Percentiles rank a stretch among this genome's conserved stretches.
Conservation (phyloP, 2,329 filamentous ascomycete species). For the Pseudocercospora pini-densiflorae region DNA sequence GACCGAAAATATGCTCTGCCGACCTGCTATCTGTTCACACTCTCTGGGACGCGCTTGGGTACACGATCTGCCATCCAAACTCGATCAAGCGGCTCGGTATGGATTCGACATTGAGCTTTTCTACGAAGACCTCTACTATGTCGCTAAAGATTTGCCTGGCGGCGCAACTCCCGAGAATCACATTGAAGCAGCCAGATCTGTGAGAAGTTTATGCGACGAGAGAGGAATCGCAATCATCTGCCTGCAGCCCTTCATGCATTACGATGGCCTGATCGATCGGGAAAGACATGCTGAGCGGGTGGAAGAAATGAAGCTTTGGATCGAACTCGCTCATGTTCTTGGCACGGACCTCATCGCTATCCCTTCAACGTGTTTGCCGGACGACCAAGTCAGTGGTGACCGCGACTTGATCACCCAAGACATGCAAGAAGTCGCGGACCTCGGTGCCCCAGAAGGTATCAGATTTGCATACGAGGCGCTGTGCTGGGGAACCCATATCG, state of each 20-base stretch:
- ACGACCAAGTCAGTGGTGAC: slow-evolving; percentile 56
- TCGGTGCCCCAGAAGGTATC: slow-evolving; percentile 64
- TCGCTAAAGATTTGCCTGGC: slow-evolving; percentile 56
- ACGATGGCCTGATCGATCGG: slow-evolving; percentile 73
- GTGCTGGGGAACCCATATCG: slow-evolving; percentile 70
- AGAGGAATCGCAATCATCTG: slow-evolving; percentile 65
- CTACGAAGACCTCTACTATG: slow-evolving; percentile 72
- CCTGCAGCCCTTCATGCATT: slow-evolving; percentile 78
- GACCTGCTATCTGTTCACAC: slow-evolving; percentile 74
- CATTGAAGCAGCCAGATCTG: slow-evolving; percentile 61
- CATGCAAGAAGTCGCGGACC: slow-evolving; percentile 67
- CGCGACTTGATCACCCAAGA: slow-evolving; percentile 64
- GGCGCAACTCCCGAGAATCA: slow-evolving; percentile 51
- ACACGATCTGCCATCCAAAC: slow-evolving; percentile 69
- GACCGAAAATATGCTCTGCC: slow-evolving; percentile 52
- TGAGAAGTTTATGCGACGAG: slow-evolving; percentile 61
- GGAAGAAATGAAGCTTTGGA: slow-evolving; percentile 70
- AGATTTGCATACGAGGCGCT: slow-evolving; percentile 76
- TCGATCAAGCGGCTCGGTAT: slow-evolving; percentile 68
- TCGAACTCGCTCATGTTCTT: slow-evolving; percentile 66
- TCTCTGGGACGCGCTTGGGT: slow-evolving; percentile 75
- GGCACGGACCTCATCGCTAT: slow-evolving; percentile 75
- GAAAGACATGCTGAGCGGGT: slow-evolving; percentile 61
- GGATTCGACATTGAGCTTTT: slow-evolving; percentile 78
- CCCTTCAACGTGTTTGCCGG: slow-evolving; percentile 70